These are phyloP conservation scores for Starmera caribaea DNA, from an alignment of 805 yeast species.

Conservation along the genomic window DNA sequence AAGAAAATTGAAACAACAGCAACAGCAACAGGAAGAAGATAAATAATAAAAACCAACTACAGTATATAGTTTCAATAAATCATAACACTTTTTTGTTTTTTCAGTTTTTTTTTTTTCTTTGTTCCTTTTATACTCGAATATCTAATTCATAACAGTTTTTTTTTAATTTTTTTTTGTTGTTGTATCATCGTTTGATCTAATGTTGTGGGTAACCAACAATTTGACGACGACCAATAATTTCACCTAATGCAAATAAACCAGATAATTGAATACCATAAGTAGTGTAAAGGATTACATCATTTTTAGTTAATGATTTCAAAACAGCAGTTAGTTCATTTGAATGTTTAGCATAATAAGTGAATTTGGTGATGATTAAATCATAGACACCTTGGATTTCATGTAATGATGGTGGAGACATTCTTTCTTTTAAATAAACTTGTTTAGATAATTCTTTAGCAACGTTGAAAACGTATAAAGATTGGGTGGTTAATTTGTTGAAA, in stretches of 20 bases:
- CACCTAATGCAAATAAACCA: constrained; percentile 92
- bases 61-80: neutral
- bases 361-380: constrained; percentile 38
- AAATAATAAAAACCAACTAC: neutral
- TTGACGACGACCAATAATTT: constrained; percentile 92
- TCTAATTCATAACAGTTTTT: neutral
- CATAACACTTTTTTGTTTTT: neutral
- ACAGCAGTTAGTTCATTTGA: constrained; percentile 50
- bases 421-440: constrained; percentile 82
- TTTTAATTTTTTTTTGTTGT: neutral
- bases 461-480: constrained; percentile 56
- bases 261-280: constrained; percentile 75
- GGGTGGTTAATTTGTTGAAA: neutral
- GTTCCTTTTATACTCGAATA: too few relatives aligned
- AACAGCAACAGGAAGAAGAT: neutral
- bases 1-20: constrained; percentile 25
- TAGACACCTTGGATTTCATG: constrained; percentile 72
- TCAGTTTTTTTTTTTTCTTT: neutral
- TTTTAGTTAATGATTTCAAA: constrained; percentile 41
- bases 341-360: constrained; percentile 35
- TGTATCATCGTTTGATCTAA: constrained; percentile 3
- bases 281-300: constrained; percentile 53
- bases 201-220: constrained; percentile 72
- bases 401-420: constrained; percentile 80
- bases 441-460: constrained; percentile 41